Evolutionary conservation across 2,329 filamentous ascomycete genomes (phyloP).

Genomic region (Neofusicoccum sp.): DNA sequence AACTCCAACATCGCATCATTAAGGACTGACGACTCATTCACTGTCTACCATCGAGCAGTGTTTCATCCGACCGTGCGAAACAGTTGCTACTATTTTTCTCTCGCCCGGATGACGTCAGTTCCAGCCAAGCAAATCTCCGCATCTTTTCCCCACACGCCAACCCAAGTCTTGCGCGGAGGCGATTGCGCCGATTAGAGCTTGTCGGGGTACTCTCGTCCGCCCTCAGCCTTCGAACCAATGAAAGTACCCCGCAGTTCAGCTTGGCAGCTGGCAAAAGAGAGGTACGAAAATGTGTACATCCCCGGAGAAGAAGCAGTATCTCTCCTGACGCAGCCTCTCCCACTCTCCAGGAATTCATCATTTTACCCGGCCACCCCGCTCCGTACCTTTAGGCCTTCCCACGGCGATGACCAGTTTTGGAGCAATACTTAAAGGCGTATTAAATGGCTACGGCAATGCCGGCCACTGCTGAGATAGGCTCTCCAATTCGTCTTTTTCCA

Average conservation of each 20-base stretch:
- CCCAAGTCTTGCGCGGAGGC: background rate
- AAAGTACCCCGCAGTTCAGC: background rate
- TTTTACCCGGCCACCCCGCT: too few relatives aligned
- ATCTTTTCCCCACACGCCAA: background rate
- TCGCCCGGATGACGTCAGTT: background rate
- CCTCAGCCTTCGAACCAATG: background rate
- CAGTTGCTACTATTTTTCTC: too few relatives aligned
- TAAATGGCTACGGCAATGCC: too few relatives aligned
- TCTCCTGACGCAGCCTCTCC: background rate
- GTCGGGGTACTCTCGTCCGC: background rate
- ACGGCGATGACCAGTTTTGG: too few relatives aligned
- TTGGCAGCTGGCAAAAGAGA: background rate
- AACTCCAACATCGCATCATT: too few relatives aligned
- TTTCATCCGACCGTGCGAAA: too few relatives aligned
- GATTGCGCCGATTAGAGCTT: background rate
- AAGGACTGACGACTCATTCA: too few relatives aligned
- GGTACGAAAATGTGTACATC: background rate
- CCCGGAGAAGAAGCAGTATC: background rate
- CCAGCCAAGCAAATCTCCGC: constrained; percentile 6
- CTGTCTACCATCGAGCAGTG: too few relatives aligned
- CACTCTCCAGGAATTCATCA: too few relatives aligned
- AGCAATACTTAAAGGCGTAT: background rate
- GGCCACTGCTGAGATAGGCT: too few relatives aligned
- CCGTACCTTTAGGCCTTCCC: too few relatives aligned
- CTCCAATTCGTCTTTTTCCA: too few relatives aligned